Evolutionary conservation across 2,329 filamentous ascomycete species (phyloP).

Genomic region (Sodiomyces alkalinus): DNA sequence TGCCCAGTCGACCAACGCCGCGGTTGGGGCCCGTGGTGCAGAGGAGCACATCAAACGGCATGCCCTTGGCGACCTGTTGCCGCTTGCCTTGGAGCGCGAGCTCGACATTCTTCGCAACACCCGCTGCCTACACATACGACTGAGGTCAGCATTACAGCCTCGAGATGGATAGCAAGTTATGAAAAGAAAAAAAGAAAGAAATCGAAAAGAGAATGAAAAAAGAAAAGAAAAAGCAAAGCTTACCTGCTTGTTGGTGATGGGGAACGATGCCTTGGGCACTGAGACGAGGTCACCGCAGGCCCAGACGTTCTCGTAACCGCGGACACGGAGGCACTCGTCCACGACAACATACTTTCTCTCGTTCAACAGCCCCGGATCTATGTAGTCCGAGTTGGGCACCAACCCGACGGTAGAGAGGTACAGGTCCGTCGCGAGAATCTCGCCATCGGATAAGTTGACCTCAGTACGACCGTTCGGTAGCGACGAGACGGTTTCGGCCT

Average conservation of each 20-base stretch:
- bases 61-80: conserved; percentile 26
- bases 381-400: conserved; percentile 36
- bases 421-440: conserved; percentile 35
- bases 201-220: not conserved
- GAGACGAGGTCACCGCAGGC: conserved; percentile 37
- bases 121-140: conserved; percentile 23
- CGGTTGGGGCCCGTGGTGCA: conserved; percentile 33
- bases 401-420: conserved; percentile 42
- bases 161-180: no score
- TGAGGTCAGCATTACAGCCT: no score
- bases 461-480: conserved; percentile 29
- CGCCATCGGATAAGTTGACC: conserved; percentile 29
- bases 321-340: conserved; percentile 34
- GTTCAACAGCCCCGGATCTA: conserved; percentile 28
- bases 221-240: conserved; percentile 6
- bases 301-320: conserved; percentile 30
- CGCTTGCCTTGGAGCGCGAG: conserved; percentile 27
- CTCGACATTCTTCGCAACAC: conserved; percentile 38
- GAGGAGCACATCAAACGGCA: conserved; percentile 32
- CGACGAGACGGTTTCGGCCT: conserved; percentile 20
- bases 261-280: conserved; percentile 38
- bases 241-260: conserved; percentile 42
- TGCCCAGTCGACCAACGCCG: conserved; percentile 31
- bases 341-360: conserved; percentile 29
- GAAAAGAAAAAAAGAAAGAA: not conserved